phyloP scores from a whole-genome alignment of 2,329 filamentous ascomycete species.

The Grosmannia clavigera region DNA sequence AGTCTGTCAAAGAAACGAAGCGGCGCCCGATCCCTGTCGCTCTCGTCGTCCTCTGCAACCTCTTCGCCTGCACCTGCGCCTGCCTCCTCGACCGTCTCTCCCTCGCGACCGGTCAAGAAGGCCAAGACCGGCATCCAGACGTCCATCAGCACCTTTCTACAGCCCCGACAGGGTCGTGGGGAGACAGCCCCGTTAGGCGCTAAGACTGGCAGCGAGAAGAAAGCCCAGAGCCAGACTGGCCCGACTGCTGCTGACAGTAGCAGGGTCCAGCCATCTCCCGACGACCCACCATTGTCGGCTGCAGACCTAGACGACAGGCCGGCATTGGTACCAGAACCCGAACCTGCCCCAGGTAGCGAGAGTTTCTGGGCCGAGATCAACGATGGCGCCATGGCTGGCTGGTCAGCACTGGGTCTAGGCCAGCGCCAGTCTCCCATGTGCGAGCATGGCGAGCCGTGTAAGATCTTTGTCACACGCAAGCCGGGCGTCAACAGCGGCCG shows the following conservation, averaged over 20 bases:
- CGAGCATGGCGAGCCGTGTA: slow-evolving; percentile 81
- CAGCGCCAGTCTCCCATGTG: slow-evolving; percentile 52
- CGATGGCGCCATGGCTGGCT: slow-evolving; percentile 63
- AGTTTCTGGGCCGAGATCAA: neutral
- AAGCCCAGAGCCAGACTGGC: too few species aligned
- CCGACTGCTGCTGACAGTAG: too few species aligned
- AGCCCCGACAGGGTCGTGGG: neutral
- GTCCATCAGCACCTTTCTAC: slow-evolving; percentile 11
- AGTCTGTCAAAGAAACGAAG: too few species aligned
- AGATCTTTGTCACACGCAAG: slow-evolving; percentile 76
- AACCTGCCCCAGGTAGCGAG: neutral
- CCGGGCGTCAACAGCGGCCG: slow-evolving; percentile 68
- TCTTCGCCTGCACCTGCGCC: too few species aligned
- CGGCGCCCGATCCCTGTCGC: too few species aligned
- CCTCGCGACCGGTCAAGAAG: slow-evolving; percentile 3
- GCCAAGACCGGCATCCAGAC: slow-evolving; percentile 8
- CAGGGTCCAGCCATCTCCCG: too few species aligned
- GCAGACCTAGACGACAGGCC: too few species aligned
- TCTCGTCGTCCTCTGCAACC: too few species aligned
- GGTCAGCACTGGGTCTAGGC: slow-evolving; percentile 68
- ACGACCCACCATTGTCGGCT: too few species aligned
- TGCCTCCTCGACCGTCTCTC: too few species aligned
- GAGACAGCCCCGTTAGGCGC: neutral
- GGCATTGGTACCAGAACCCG: too few species aligned
- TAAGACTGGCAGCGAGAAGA: too few species aligned